Conservation (phyloP, 1,139 yeast genomes). For the Diutina siamensis region DNA sequence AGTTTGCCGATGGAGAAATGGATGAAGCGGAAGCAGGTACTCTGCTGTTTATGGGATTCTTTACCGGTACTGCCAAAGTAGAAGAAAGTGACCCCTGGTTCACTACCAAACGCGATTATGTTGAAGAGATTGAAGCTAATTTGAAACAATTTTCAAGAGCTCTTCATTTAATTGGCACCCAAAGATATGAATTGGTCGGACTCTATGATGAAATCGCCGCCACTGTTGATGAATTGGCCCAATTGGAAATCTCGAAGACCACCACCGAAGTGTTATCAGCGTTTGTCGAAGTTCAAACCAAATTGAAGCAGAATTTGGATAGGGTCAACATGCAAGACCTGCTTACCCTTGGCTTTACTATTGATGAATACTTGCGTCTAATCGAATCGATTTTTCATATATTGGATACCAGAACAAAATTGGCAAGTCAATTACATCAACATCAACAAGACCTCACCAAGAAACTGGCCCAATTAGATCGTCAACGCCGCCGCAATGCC, state of each 20-base stretch:
- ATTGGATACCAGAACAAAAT: conserved; percentile 63
- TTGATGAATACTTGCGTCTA: conserved; percentile 77
- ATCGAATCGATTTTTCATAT: conserved; percentile 68
- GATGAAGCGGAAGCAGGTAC: conserved; percentile 4
- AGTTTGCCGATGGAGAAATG: conserved; percentile 2
- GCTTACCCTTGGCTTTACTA: conserved; percentile 72
- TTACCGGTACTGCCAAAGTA: conserved; percentile 30
- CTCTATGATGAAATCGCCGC: conserved; percentile 35
- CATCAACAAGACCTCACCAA: conserved; percentile 31
- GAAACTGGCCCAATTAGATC: conserved; percentile 40
- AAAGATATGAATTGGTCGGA: conserved; percentile 59
- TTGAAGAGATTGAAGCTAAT: conserved; percentile 66
- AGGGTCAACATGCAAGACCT: conserved; percentile 80
- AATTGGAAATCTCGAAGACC: conserved; percentile 61
- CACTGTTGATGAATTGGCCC: conserved; percentile 61
- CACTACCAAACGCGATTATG: conserved; percentile 51
- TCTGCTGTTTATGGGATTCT: conserved; percentile 6
- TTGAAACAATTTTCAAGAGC: conserved; percentile 60
- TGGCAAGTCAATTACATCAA: conserved; percentile 49
- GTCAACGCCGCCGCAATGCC: conserved; percentile 41
- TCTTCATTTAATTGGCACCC: conserved; percentile 62
- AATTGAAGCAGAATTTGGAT: conserved; percentile 65
- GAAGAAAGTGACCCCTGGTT: conserved; percentile 76
- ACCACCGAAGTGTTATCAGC: conserved; percentile 43
- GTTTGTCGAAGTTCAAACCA: conserved; percentile 62